Percentiles rank a stretch among this genome's conserved stretches.
phyloP scores from a whole-genome alignment of 2,329 filamentous ascomycete species.

The Gnomoniopsis sp. region DNA sequence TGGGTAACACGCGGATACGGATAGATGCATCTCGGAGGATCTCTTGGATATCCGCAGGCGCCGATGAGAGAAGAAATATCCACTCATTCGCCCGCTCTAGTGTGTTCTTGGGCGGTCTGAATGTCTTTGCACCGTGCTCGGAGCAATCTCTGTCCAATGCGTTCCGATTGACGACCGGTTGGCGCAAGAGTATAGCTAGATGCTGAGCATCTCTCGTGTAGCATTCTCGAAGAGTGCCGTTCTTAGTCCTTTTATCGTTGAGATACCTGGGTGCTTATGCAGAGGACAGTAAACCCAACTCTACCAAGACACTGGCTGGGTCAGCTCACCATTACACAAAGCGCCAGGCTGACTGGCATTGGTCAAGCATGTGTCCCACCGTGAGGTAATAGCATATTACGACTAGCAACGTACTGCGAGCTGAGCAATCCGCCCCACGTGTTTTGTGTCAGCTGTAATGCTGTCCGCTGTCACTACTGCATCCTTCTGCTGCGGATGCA shows the following conservation, averaged over 20 bases:
- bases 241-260: not conserved
- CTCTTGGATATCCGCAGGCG: constrained; percentile 1
- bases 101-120: not conserved
- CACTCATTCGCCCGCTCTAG: not conserved
- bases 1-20: constrained; percentile 12
- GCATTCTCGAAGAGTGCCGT: not conserved
- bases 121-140: not conserved
- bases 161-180: too few relatives aligned
- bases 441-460: constrained; percentile 2
- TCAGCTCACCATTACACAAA: constrained; percentile 4
- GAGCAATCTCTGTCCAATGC: not conserved
- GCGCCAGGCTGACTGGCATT: not conserved
- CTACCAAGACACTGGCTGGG: not conserved
- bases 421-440: constrained; percentile 9
- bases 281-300: not conserved
- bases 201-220: not conserved
- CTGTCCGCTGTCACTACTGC: constrained; percentile 7
- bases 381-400: not conserved
- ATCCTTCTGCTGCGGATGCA: not conserved
- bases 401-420: constrained; percentile 4
- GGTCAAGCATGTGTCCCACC: not conserved
- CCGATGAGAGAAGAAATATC: not conserved
- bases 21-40: constrained; percentile 4
- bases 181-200: too few relatives aligned
- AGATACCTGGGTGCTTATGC: not conserved